Conservation (phyloP, 1,284 basidiomycete species). For the Phellopilus nigrolimitatus region DNA sequence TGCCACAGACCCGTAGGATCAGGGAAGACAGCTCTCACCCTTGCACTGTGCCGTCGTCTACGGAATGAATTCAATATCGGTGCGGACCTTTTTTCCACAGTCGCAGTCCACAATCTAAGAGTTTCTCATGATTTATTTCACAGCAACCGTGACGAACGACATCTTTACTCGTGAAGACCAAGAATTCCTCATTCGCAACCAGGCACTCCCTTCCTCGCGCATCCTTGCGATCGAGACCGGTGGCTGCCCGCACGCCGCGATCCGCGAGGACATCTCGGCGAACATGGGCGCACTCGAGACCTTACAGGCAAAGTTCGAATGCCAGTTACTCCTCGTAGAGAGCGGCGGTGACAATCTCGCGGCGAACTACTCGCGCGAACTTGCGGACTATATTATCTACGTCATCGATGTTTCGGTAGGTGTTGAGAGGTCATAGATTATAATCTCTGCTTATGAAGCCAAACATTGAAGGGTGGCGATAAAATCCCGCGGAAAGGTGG, state of each 20-base stretch:
- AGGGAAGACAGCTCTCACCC: constrained; percentile 93
- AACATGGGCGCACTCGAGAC: constrained; percentile 95
- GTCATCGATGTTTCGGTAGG: constrained; percentile 80
- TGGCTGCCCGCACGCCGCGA: constrained; percentile 93
- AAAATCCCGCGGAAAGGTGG: constrained; percentile 98
- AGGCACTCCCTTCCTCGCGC: constrained; percentile 79
- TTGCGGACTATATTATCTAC: constrained; percentile 97
- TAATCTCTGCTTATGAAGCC: constrained; percentile 10
- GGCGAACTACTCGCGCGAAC: constrained; percentile 92
- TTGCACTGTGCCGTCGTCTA: constrained; percentile 86
- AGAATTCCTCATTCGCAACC: constrained; percentile 92
- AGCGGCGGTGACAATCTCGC: constrained; percentile 95
- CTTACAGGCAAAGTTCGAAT: constrained; percentile 85
- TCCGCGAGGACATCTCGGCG: constrained; percentile 95
- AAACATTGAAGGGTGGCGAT: constrained; percentile 71
- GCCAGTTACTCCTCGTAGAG: constrained; percentile 88
- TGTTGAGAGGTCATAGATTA: constrained; percentile 15
- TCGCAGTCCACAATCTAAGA: not conserved
- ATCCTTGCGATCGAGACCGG: constrained; percentile 97
- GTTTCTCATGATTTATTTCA: too few species aligned
- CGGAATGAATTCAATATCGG: constrained; percentile 89
- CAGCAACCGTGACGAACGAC: constrained; percentile 93
- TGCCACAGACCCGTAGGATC: constrained; percentile 83
- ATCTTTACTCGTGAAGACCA: constrained; percentile 98
- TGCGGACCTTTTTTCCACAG: constrained; percentile 30